These are phyloP conservation scores for Eucalyptus coolabah DNA, from an alignment of 345 rosid genomes.

Conservation along the genomic window DNA sequence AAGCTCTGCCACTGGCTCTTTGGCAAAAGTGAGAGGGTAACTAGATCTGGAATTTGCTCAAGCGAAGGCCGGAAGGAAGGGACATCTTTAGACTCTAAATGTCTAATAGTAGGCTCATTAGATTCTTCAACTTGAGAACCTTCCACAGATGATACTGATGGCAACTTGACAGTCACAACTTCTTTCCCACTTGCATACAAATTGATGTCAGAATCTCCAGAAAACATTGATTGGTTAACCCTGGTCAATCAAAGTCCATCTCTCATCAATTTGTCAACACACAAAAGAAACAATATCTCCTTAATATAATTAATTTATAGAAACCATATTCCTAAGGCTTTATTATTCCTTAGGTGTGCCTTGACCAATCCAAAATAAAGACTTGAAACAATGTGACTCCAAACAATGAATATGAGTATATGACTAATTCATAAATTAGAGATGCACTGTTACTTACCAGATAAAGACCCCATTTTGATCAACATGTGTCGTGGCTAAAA, in stretches of 20 bases:
- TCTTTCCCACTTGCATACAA: constrained; percentile 76
- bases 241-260: constrained; percentile 13
- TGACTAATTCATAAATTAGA: background rate
- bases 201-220: constrained; percentile 50
- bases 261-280: background rate
- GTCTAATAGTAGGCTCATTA: constrained; percentile 16
- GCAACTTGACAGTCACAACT: constrained; percentile 62
- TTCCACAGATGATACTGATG: constrained; percentile 56
- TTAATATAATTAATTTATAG: background rate
- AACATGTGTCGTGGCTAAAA: constrained; percentile 87
- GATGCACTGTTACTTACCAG: constrained; percentile 35
- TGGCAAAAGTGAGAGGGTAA: constrained; percentile 82
- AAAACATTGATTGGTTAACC: constrained; percentile 79
- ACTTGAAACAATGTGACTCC: background rate
- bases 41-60: constrained; percentile 80
- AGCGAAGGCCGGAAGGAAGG: constrained; percentile 13
- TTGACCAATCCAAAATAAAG: background rate
- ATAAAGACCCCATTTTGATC: constrained; percentile 86
- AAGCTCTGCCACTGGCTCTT: constrained; percentile 97
- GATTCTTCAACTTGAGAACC: constrained; percentile 38
- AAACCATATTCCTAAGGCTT: background rate
- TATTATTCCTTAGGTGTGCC: background rate
- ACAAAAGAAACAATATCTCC: background rate
- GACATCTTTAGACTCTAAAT: constrained; percentile 4
- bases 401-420: background rate